These are phyloP conservation scores for Pelagophyceae sp. DNA, from an alignment of 352 stramenopile genomes.

Conservation along the genomic window DNA sequence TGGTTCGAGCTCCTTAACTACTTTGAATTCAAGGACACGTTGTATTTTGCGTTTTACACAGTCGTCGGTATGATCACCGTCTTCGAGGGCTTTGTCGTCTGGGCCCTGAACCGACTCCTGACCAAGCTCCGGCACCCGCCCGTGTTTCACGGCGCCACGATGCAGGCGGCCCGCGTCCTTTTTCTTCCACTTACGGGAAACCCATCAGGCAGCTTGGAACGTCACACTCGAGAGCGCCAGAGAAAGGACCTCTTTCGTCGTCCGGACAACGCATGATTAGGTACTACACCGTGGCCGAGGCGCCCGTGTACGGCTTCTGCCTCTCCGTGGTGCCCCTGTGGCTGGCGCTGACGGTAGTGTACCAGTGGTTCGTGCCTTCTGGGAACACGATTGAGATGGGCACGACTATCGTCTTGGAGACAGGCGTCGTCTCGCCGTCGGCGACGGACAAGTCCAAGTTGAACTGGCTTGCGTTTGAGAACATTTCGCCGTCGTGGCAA, in stretches of 20 bases:
- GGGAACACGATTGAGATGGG: neutral
- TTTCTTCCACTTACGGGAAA: too few relatives aligned
- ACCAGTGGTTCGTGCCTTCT: slow-evolving; percentile 51
- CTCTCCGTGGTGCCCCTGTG: slow-evolving; percentile 55
- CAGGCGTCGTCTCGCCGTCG: slow-evolving; percentile 30
- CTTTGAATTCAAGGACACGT: slow-evolving; percentile 83
- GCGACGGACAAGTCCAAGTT: slow-evolving; percentile 26
- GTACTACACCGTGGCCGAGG: slow-evolving; percentile 72
- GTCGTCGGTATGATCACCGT: slow-evolving; percentile 74
- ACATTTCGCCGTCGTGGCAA: slow-evolving; percentile 57
- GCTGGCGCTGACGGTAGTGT: slow-evolving; percentile 53
- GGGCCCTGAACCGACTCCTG: slow-evolving; percentile 80
- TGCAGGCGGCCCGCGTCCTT: too few relatives aligned
- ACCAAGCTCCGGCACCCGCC: slow-evolving; percentile 88
- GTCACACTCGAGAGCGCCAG: too few relatives aligned
- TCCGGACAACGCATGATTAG: too few relatives aligned
- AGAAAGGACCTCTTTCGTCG: too few relatives aligned
- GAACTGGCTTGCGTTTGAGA: slow-evolving; percentile 58
- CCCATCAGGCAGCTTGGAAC: too few relatives aligned
- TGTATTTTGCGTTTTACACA: slow-evolving; percentile 87
- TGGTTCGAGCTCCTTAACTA: slow-evolving; percentile 89
- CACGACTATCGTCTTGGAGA: neutral
- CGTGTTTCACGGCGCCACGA: slow-evolving; percentile 72
- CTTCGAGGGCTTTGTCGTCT: slow-evolving; percentile 76
- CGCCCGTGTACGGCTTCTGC: slow-evolving; percentile 65